A percentile compares a stretch with the other conserved stretches of the same genome.
These are phyloP conservation scores for Mycosphaerella sp. DNA, from an alignment of 2,329 filamentous ascomycete genomes.

Conservation along the genomic window DNA sequence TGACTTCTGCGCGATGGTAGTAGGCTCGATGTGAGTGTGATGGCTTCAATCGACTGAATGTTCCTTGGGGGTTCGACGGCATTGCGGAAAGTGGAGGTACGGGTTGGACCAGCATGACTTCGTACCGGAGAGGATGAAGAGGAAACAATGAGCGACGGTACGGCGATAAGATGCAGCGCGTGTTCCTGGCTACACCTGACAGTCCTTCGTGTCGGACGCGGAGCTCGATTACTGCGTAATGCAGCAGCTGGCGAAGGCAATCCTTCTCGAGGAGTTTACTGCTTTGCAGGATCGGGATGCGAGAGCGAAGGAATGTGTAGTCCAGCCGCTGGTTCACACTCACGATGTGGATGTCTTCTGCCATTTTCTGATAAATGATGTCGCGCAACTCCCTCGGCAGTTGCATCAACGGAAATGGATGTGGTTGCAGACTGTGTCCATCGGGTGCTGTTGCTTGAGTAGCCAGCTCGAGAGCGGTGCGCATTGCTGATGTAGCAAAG, in stretches of 20 bases:
- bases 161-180: no score
- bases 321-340: neutral
- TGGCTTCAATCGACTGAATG: no score
- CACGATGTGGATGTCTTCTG: neutral
- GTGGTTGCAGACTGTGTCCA: neutral
- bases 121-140: no score
- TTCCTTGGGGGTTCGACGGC: no score
- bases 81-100: no score
- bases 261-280: neutral
- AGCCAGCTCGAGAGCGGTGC: neutral
- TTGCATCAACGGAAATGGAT: neutral
- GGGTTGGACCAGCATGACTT: no score
- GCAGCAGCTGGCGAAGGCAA: neutral
- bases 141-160: no score
- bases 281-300: neutral
- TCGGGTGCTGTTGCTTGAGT: neutral
- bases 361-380: neutral
- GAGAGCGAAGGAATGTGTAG: neutral
- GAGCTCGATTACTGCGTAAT: neutral
- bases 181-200: no score
- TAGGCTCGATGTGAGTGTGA: no score
- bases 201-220: neutral
- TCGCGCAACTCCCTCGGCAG: neutral
- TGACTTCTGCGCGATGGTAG: neutral
- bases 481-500: neutral